phyloP scores from a whole-genome alignment of 495 filamentous ascomycete genomes.

The Penicillium argentinense region DNA sequence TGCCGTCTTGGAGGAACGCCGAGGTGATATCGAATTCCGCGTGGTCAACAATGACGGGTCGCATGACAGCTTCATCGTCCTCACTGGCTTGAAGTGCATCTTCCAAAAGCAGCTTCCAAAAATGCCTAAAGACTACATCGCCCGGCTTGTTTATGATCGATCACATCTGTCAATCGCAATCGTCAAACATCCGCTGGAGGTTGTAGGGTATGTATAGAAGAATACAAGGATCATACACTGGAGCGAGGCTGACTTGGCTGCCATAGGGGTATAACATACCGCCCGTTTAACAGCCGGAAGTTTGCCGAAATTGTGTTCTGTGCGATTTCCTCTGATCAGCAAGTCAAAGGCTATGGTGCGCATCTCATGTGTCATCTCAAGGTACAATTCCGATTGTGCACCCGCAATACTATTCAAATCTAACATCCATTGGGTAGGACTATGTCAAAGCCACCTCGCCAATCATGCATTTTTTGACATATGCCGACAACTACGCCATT shows the following conservation, averaged over 20 bases:
- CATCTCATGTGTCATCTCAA: constrained; percentile 98
- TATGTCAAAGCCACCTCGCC: constrained; percentile 96
- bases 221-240: not conserved
- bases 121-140: constrained; percentile 99
- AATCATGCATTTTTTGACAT: constrained; percentile 98
- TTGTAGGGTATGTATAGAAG: constrained; percentile 63
- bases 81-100: constrained; percentile 95
- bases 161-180: constrained; percentile 97
- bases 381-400: constrained; percentile 24
- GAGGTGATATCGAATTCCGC: constrained; percentile 94
- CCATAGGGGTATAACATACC: constrained; percentile 85
- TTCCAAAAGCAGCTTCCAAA: constrained; percentile 98
- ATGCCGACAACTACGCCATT: constrained; percentile 98
- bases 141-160: constrained; percentile 92
- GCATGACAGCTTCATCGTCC: constrained; percentile 85
- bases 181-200: constrained; percentile 92
- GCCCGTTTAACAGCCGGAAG: constrained; percentile 87
- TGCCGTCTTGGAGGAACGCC: constrained; percentile 89
- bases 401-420: not conserved
- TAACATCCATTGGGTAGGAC: constrained; percentile 50
- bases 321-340: constrained; percentile 95
- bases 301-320: constrained; percentile 99
- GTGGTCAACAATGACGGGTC: constrained; percentile 96
- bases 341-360: constrained; percentile 97
- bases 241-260: constrained; percentile 15